Conservation (phyloP, 805 yeast genomes). For the Wickerhamiella galacta region DNA sequence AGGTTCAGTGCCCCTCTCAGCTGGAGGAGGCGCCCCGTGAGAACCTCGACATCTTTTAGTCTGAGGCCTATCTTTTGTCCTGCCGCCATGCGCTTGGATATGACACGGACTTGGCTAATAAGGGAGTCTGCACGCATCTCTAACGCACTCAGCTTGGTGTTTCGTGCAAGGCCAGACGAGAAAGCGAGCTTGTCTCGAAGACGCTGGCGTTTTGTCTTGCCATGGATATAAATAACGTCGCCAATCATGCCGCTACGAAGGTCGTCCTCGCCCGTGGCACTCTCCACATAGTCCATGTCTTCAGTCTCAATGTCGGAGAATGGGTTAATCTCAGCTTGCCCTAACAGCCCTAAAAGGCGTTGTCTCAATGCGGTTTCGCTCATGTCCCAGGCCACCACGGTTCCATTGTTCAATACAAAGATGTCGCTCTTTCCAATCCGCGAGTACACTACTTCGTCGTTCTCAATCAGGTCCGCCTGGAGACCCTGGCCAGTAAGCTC, state of each 20-base stretch:
- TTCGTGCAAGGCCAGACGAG: constrained; percentile 71
- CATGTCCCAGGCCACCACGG: constrained; percentile 73
- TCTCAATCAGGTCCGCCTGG: constrained; percentile 29
- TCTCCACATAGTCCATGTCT: constrained; percentile 66
- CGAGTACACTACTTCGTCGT: constrained; percentile 52
- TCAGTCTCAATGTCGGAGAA: constrained; percentile 50
- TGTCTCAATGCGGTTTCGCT: constrained; percentile 34
- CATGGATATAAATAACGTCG: constrained; percentile 55
- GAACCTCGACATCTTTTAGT: constrained; percentile 36
- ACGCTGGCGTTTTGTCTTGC: constrained; percentile 29
- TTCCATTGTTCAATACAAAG: constrained; percentile 57
- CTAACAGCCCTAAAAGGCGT: constrained; percentile 31
- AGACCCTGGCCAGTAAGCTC: constrained; percentile 25
- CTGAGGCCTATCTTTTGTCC: constrained; percentile 38
- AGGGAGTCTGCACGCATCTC: constrained; percentile 59
- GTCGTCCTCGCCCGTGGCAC: constrained; percentile 16
- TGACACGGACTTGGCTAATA: constrained; percentile 41
- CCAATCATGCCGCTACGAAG: constrained; percentile 37
- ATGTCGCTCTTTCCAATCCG: constrained; percentile 34
- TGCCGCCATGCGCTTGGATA: constrained; percentile 48
- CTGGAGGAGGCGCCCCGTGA: constrained; percentile 60
- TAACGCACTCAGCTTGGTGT: constrained; percentile 68
- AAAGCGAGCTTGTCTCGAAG: constrained; percentile 73
- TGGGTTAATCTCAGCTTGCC: constrained; percentile 31
- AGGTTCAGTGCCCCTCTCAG: constrained; percentile 70